Evolutionary conservation across 2,329 filamentous ascomycete genomes (phyloP), one percentile per base, ranked within the genome.

Genomic region (Sclerotinia minor): DNA sequence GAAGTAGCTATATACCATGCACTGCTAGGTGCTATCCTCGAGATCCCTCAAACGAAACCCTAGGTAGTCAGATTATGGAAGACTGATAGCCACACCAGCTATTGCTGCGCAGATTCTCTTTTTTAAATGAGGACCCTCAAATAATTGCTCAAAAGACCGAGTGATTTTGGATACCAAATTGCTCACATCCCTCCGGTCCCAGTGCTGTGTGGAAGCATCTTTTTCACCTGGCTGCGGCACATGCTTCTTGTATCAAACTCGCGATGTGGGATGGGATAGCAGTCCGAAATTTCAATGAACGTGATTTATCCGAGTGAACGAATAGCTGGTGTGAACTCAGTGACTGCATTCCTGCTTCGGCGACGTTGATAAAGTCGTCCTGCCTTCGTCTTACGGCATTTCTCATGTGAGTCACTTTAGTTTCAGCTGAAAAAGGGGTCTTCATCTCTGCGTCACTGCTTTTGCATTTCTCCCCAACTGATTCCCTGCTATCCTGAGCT

Each of bases 221-320:
- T 26, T 8, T 52, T 52, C 24, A 29, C 24, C 15, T 15, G 7
- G 50, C 9, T 17, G 24, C 24, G 50, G 24, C 9, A 52, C 26
- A 17, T 8, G 15, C 82, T 98, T 98, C 84, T 99, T 99, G 83
- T 98, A 99, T 79, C 98, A 95, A 35, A 99, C 95, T 59, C 95
- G 87, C 73, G 98, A 53, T 29, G 7, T 15, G 50, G 15, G 15
- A 3, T 7, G 50, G 29, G 3, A 19, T 17, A 15, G 15, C 26
- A 6, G 24, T 8, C 24, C 24, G 19, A 53, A 4, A 8, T 29
- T 52, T 53, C 50, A 26, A 29, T 6, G 11, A 24, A 29, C 15
- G 26, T 2, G 13, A 29, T 52, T 29, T 29, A 2, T 26, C 50
- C 29, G 13, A 52, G 24, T 4, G 13, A 15, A 9, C 13, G 24